Conservation (phyloP, 371 early-diverging fungal genomes). For the Rhizomucor miehei region DNA sequence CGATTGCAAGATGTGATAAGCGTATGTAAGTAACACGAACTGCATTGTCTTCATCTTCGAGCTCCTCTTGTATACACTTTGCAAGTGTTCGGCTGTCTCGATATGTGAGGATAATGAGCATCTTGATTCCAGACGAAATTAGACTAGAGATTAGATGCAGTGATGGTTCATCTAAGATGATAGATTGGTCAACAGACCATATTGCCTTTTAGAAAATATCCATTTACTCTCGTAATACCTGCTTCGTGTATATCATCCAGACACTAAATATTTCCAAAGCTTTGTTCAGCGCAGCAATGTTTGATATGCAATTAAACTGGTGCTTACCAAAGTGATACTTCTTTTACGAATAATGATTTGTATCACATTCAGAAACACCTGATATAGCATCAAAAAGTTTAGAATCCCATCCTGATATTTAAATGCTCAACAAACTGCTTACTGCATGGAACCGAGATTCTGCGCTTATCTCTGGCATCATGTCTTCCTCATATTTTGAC, state of each 20-base stretch:
- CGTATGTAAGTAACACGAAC: slow-evolving; percentile 24
- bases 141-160: slow-evolving; percentile 35
- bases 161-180: slow-evolving; percentile 36
- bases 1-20: slow-evolving; percentile 19
- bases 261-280: slow-evolving; percentile 19
- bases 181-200: background rate
- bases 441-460: slow-evolving; percentile 42
- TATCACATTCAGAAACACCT: slow-evolving; percentile 34
- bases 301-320: background rate
- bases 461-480: slow-evolving; percentile 11
- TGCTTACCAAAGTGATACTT: slow-evolving; percentile 37
- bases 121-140: slow-evolving; percentile 27
- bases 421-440: background rate
- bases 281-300: background rate
- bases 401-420: too few species aligned
- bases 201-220: background rate
- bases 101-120: slow-evolving; percentile 40
- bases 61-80: slow-evolving; percentile 16
- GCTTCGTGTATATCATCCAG: slow-evolving; percentile 50
- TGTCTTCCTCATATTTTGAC: slow-evolving; percentile 23
- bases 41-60: slow-evolving; percentile 11
- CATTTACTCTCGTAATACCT: slow-evolving; percentile 12
- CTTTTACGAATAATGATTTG: slow-evolving; percentile 35
- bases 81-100: slow-evolving; percentile 18
- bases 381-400: too few species aligned